Evolutionary conservation across 2,329 filamentous ascomycete species (phyloP), one percentile per base, ranked within the genome.

Genomic region (Annulohypoxylon truncatum): DNA sequence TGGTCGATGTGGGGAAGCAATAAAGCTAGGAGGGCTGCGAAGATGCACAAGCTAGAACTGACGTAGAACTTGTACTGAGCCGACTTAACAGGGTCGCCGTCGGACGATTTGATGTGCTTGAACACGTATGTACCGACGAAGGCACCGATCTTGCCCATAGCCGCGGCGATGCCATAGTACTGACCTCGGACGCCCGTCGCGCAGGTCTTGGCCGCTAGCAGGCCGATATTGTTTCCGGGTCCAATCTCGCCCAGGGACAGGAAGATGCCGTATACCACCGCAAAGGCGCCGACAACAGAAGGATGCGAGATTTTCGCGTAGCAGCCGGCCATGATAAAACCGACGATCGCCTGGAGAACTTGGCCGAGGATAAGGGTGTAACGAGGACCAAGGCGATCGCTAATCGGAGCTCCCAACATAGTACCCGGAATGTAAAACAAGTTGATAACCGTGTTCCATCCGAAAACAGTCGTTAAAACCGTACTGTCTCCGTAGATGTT

Each of bases 31-130:
- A 81, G 79, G 0, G 92, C 93, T 1, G 89, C 90, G 51, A 97
- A 82, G n/a, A 96, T 79, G 71, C 92, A 96, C 59, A 97, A 79
- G 22, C 87, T 83, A 38, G 90, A 91, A 1, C 90, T 90, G n/a
- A 97, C 92, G 78, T 89, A 97, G 81, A 97, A 97, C 0, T 94
- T 94, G 71, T 96, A 93, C 76, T 97, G 93, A 0, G 92, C 92
- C 4, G 84, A 83, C 18, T 87, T 84, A 18, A 86, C 80, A 0
- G 79, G 79, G 56, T 85, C 82, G 58, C 84, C 84, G 7, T 87
- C 89, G 0, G 87, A 89, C 0, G 85, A 85, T 53, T 88, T 83
- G 60, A 94, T 90, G 64, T 93, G 87, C 0, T 91, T 90, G 75
- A 96, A 93, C 10, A 96, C 89, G 73, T 92, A 94, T 0, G 91